Percentiles rank a stretch among this genome's conserved stretches.
These are phyloP conservation scores for Chalciporus sphaerocephalus DNA, from an alignment of 768 basidiomycete genomes.

Conservation along the genomic window DNA sequence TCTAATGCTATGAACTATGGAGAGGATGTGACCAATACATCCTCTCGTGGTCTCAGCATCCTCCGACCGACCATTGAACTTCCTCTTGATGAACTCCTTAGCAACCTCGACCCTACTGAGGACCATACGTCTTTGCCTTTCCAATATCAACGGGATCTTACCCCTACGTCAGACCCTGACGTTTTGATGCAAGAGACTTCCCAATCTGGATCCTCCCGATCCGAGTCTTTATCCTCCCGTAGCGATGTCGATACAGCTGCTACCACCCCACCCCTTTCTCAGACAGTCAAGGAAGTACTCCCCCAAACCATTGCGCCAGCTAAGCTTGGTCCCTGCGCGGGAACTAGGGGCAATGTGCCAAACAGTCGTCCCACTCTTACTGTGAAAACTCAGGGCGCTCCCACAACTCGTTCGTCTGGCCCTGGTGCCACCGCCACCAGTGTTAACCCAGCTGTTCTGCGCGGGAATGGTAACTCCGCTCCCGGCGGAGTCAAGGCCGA, in stretches of 20 bases:
- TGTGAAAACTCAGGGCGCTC: conserved; percentile 48
- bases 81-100: conserved; percentile 76
- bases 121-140: conserved; percentile 7
- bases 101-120: conserved; percentile 25
- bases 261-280: conserved; percentile 33
- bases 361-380: conserved; percentile 55
- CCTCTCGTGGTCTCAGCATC: conserved; percentile 56
- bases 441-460: conserved; percentile 43
- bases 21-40: conserved; percentile 56
- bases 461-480: conserved; percentile 35
- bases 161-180: conserved; percentile 15
- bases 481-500: conserved; percentile 70
- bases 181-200: conserved; percentile 28
- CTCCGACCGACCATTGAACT: conserved; percentile 79
- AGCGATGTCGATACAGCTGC: conserved; percentile 5
- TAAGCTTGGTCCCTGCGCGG: conserved; percentile 52
- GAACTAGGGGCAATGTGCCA: conserved; percentile 43
- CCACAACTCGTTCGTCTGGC: conserved; percentile 49
- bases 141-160: conserved; percentile 7
- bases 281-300: conserved; percentile 36
- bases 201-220: conserved; percentile 7
- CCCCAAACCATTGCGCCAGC: conserved; percentile 57
- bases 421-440: conserved; percentile 64
- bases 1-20: conserved; percentile 72
- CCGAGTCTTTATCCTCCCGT: conserved; percentile 9